Base-by-base conservation (phyloP, 2,329 filamentous ascomycete species). In the Colletotrichum sublineola region DNA sequence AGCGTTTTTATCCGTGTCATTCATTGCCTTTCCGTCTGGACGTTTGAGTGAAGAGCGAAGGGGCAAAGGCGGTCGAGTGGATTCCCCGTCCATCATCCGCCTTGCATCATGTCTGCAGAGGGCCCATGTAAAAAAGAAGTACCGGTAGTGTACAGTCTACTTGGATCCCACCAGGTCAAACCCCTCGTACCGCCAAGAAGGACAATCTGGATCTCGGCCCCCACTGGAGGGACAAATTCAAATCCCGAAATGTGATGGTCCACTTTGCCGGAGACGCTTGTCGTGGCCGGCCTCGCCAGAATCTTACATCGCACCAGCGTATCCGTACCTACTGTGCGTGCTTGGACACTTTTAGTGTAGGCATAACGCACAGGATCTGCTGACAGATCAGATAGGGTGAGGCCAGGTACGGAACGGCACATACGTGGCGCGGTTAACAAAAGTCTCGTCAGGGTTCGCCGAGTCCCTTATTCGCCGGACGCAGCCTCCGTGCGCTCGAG, bases 211-310 rank as follows among this genome's bases (percentile, higher is more conserved):
- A 53, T 53, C n/a, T 52, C 31, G 52, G 57, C 68, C 64, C 68
- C 64, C 68, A 63, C 50, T 52, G 36, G 24, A 68, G 64, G n/a
- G 20, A 52, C 57, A 44, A 53, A 29, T 71, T 71, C 68, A 68
- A 71, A 57, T 58, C 68, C 57, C 64, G 68, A 68, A 63, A 58
- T 38, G 44, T 52, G 29, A n/a, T 38, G 52, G 29, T 57, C 68
- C 64, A 71, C 64, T 63, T 50, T 57, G 33, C 46, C 20, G 50
- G 48, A 46, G 46, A 40, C 55, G 46, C 61, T 63, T 56, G 57
- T 56, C 50, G 20, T 48, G 15, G 24, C 24, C 24, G 24, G 24
- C 46, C 56, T n/a, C 40, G 40, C 18, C 44, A 33, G 36, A 44
- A 31, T 18, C 40, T 60, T n/a, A n/a, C 24, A n/a, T n/a, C 3